Conservation (phyloP, 2,329 filamentous ascomycete genomes). For the Orbilia brochopaga region DNA sequence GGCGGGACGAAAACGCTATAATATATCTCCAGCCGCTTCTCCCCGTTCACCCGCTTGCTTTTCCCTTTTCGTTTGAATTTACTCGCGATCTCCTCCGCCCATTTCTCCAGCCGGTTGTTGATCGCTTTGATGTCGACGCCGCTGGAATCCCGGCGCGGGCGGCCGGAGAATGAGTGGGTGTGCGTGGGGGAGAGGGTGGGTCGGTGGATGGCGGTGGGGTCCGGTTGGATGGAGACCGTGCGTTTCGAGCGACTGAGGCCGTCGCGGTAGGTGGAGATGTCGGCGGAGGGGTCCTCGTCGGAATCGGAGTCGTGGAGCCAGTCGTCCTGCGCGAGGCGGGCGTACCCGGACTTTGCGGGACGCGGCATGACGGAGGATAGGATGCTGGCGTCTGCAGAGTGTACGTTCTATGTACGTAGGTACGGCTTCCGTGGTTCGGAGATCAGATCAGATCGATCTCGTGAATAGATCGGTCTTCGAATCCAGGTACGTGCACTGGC, state of each 20-base stretch:
- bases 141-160: conserved; percentile 73
- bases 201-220: conserved; percentile 61
- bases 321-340: conserved; percentile 81
- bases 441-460: too few species aligned
- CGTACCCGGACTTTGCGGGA: conserved; percentile 80
- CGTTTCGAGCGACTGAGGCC: conserved; percentile 63
- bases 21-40: conserved; percentile 86
- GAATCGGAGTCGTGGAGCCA: conserved; percentile 75
- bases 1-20: conserved; percentile 96
- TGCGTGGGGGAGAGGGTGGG: conserved; percentile 59
- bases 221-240: conserved; percentile 57
- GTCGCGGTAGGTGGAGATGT: conserved; percentile 33
- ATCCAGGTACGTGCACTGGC: too few species aligned
- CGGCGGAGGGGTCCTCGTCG: conserved; percentile 65
- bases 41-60: conserved; percentile 63
- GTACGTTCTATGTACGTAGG: too few species aligned
- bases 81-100: conserved; percentile 96
- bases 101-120: conserved; percentile 90
- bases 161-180: conserved; percentile 60
- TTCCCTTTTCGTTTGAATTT: conserved; percentile 73
- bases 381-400: too few species aligned
- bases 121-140: conserved; percentile 98
- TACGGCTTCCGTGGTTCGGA: too few species aligned
- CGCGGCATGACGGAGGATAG: conserved; percentile 65
- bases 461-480: too few species aligned